Conservation (phyloP, 2,329 filamentous ascomycete species). For the Pyrenochaeta sp. region DNA sequence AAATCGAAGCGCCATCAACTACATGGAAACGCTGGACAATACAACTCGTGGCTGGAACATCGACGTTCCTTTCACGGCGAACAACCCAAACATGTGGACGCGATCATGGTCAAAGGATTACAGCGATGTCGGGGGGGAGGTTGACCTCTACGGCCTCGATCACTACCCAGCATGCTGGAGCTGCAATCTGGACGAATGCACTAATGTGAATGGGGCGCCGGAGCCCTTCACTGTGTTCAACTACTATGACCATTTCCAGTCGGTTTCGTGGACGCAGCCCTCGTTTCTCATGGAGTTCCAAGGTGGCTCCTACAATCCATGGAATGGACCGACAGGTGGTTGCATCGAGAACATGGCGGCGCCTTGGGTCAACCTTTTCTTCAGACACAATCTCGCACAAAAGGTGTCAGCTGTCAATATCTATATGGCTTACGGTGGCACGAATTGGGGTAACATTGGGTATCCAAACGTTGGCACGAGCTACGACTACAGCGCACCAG, state of each 20-base stretch:
- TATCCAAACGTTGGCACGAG: too few relatives aligned
- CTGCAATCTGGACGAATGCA: constrained; percentile 59
- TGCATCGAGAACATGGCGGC: constrained; percentile 56
- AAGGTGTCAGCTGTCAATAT: constrained; percentile 58
- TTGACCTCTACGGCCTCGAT: constrained; percentile 60
- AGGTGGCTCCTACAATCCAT: constrained; percentile 62
- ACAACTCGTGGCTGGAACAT: constrained; percentile 58
- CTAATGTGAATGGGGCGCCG: too few relatives aligned
- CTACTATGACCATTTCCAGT: constrained; percentile 66
- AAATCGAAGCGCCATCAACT: constrained; percentile 57
- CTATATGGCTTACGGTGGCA: constrained; percentile 64
- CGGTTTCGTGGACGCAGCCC: constrained; percentile 63
- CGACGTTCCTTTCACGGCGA: constrained; percentile 58
- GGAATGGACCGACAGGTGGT: constrained; percentile 60
- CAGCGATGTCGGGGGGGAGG: constrained; percentile 62
- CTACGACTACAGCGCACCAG: constrained; percentile 58
- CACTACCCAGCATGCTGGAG: constrained; percentile 57
- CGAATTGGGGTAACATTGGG: constrained; percentile 57
- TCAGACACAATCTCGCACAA: constrained; percentile 64
- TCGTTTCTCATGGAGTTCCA: constrained; percentile 63
- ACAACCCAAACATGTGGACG: constrained; percentile 60
- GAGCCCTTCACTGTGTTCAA: constrained; percentile 60
- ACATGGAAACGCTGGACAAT: constrained; percentile 61
- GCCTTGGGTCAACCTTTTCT: constrained; percentile 63
- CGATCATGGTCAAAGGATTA: constrained; percentile 64